Percentiles rank a stretch among this genome's conserved stretches.
Evolutionary conservation across 2,329 filamentous ascomycete species (phyloP).

Genomic region (Aspergillus jensenii): DNA sequence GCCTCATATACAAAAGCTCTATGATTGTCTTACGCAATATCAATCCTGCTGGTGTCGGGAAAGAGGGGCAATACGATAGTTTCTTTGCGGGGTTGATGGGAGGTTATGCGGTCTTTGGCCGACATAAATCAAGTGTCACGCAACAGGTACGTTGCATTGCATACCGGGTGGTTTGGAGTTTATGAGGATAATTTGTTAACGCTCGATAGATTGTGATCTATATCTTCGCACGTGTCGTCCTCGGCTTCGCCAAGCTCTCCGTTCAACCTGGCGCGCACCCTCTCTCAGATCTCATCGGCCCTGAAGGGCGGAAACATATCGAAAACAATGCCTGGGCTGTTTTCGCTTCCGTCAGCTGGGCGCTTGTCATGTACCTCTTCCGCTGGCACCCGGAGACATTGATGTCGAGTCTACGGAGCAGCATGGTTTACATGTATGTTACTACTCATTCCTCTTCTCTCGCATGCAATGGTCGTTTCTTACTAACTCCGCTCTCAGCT

Average conservation of each 20-base stretch:
- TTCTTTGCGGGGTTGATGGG: slow-evolving; percentile 86
- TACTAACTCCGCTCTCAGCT: slow-evolving; percentile 48
- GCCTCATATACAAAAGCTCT: slow-evolving; percentile 80
- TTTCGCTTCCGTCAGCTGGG: slow-evolving; percentile 91
- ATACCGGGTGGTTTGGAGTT: neutral
- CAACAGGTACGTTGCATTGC: slow-evolving; percentile 57
- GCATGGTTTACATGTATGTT: slow-evolving; percentile 95
- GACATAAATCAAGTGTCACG: slow-evolving; percentile 74
- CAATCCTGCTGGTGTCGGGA: slow-evolving; percentile 44
- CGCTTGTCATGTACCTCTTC: slow-evolving; percentile 92
- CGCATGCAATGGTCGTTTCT: neutral
- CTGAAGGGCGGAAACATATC: slow-evolving; percentile 50
- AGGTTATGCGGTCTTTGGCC: slow-evolving; percentile 91
- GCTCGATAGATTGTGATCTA: slow-evolving; percentile 84
- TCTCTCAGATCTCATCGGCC: slow-evolving; percentile 44
- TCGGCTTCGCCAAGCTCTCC: slow-evolving; percentile 79
- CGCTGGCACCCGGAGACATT: slow-evolving; percentile 86
- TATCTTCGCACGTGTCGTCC: slow-evolving; percentile 86
- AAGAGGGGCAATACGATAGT: slow-evolving; percentile 72
- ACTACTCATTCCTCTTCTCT: neutral
- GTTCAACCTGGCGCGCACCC: slow-evolving; percentile 60
- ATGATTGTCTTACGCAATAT: slow-evolving; percentile 72
- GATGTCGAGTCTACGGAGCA: slow-evolving; percentile 85
- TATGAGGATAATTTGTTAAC: neutral
- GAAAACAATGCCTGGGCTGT: slow-evolving; percentile 81